Evolutionary conservation across 2,329 filamentous ascomycete species (phyloP).

Genomic region (Gaeumannomyces sp.): DNA sequence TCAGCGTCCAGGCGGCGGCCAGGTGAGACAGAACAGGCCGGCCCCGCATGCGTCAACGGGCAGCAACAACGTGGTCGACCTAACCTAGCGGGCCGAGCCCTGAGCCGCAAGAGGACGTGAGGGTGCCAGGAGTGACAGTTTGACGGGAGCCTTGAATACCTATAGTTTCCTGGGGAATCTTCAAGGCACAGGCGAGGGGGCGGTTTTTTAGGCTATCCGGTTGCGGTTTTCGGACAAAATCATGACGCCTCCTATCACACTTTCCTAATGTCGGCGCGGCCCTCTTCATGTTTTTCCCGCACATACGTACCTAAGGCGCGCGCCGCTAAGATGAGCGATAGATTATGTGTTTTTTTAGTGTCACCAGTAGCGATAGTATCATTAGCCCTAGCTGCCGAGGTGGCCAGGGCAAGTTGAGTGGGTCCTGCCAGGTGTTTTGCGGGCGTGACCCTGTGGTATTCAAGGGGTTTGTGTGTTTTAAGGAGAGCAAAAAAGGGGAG

Average conservation of each 20-base stretch:
- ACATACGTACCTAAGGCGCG: not conserved
- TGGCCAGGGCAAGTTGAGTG: not conserved
- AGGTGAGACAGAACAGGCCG: slow-evolving; percentile 8
- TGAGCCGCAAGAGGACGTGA: not conserved
- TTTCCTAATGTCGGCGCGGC: not conserved
- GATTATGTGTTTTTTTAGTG: not conserved
- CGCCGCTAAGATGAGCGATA: not conserved
- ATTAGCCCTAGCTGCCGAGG: not conserved
- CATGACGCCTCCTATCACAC: not conserved
- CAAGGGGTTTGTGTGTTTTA: too few relatives aligned
- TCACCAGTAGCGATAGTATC: not conserved
- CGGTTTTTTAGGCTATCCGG: not conserved
- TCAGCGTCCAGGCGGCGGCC: slow-evolving; percentile 1
- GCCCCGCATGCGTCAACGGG: slow-evolving; percentile 6
- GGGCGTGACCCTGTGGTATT: too few relatives aligned
- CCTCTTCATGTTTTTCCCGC: not conserved
- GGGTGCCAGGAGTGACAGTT: not conserved
- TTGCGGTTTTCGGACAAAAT: not conserved
- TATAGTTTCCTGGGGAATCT: not conserved
- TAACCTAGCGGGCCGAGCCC: not conserved
- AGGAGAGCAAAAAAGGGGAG: too few relatives aligned
- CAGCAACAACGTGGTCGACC: slow-evolving; percentile 1
- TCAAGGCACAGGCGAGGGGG: not conserved
- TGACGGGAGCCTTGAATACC: not conserved
- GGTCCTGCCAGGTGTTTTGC: too few relatives aligned